phyloP scores from a whole-genome alignment of 208 protist species.

The Crithidia sp. region DNA sequence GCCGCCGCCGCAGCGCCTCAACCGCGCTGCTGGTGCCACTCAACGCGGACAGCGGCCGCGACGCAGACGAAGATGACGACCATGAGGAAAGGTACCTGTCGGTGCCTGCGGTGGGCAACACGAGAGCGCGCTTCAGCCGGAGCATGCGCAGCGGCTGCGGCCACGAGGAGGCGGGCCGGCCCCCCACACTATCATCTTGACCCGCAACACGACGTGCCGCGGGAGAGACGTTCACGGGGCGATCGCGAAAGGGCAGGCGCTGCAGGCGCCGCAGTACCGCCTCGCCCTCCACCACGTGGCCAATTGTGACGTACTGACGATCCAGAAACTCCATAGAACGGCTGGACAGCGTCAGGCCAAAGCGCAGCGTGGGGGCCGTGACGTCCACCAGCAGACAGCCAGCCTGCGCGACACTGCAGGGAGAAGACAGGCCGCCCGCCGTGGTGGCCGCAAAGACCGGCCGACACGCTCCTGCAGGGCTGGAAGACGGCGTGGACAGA shows the following conservation, averaged over 20 bases:
- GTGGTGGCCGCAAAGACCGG: constrained; percentile 9
- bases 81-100: constrained; percentile 22
- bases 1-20: constrained; percentile 10
- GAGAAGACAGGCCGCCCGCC: neutral
- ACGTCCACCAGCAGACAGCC: constrained; percentile 59
- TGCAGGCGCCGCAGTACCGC: constrained; percentile 52
- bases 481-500: neutral
- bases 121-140: constrained; percentile 64
- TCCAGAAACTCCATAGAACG: constrained; percentile 65
- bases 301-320: constrained; percentile 59
- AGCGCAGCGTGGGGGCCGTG: constrained; percentile 32
- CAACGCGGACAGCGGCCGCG: constrained; percentile 9
- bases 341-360: constrained; percentile 63
- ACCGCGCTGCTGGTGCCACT: neutral
- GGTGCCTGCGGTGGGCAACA: constrained; percentile 67
- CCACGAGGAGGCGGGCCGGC: constrained; percentile 35
- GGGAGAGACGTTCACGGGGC: neutral
- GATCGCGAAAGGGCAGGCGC: constrained; percentile 24
- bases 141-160: constrained; percentile 49
- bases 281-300: constrained; percentile 65
- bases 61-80: neutral
- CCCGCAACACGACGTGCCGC: neutral
- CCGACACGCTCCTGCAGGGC: neutral
- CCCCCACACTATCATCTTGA: constrained; percentile 8
- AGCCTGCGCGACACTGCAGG: constrained; percentile 27